Conservation (phyloP, 164 flowering plant species). For the Warburgia ugandensis region DNA sequence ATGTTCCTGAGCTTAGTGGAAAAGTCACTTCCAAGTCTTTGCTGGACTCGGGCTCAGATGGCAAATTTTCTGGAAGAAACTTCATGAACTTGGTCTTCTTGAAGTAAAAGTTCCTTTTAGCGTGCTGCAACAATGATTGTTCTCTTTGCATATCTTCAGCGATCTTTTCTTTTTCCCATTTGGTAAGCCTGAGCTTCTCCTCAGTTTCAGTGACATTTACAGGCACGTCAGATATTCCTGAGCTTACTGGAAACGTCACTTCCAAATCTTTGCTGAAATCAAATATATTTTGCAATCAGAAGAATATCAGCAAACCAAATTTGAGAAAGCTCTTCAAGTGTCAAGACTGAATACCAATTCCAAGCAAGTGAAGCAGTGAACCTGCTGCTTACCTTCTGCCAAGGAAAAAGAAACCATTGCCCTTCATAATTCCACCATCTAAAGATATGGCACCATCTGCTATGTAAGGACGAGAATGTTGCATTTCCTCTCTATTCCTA, state of each 20-base stretch:
- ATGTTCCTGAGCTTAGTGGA: constrained; percentile 25
- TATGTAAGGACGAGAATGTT: constrained; percentile 57
- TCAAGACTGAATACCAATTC: too few relatives aligned
- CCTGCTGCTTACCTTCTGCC: constrained; percentile 46
- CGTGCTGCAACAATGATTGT: constrained; percentile 35
- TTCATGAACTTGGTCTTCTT: constrained; percentile 58
- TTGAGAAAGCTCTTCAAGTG: too few relatives aligned
- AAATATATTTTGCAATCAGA: too few relatives aligned
- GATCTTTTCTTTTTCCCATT: constrained; percentile 56
- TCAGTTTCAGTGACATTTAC: constrained; percentile 33
- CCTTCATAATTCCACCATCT: constrained; percentile 79
- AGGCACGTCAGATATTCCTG: constrained; percentile 20
- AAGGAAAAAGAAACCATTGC: constrained; percentile 42
- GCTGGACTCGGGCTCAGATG: too few relatives aligned
- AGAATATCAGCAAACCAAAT: too few relatives aligned
- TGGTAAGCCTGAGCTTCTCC: constrained; percentile 36
- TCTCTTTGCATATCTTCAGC: constrained; percentile 72
- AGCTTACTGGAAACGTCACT: constrained; percentile 50
- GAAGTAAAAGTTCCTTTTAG: constrained; percentile 31
- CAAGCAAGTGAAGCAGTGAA: too few relatives aligned
- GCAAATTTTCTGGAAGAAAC: too few relatives aligned
- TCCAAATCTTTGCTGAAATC: constrained; percentile 48
- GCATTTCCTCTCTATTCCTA: constrained; percentile 62
- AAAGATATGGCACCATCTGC: constrained; percentile 81
- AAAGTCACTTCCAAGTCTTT: constrained; percentile 61